A percentile compares a stretch with the other conserved stretches of the same genome.
Conservation (phyloP, 1,284 basidiomycete genomes). For the Stygiomarasmius scandens region DNA sequence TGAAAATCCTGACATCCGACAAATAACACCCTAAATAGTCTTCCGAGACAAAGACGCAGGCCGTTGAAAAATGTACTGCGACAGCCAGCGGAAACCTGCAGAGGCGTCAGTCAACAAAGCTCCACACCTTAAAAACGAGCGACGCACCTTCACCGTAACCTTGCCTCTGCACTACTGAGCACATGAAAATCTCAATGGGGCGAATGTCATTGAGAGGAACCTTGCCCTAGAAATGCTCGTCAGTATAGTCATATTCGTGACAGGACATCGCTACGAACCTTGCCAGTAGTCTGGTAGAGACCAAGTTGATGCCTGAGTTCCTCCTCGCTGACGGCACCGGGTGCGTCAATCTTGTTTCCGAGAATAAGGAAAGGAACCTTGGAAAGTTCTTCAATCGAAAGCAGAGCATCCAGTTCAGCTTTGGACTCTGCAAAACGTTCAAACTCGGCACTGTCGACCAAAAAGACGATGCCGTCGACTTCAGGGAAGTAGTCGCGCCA, state of each 20-base stretch:
- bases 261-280: constrained; percentile 58
- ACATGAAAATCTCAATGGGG: constrained; percentile 99
- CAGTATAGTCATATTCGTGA: neutral
- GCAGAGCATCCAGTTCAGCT: constrained; percentile 94
- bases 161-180: constrained; percentile 98
- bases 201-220: constrained; percentile 96
- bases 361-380: constrained; percentile 99
- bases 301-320: constrained; percentile 95
- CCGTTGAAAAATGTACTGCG: constrained; percentile 75
- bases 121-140: constrained; percentile 12
- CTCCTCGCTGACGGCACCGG: constrained; percentile 96
- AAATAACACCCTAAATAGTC: too few species aligned
- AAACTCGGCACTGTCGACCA: constrained; percentile 96
- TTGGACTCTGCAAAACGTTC: constrained; percentile 97
- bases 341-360: constrained; percentile 99
- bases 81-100: constrained; percentile 94
- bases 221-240: constrained; percentile 72
- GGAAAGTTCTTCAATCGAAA: constrained; percentile 91
- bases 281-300: constrained; percentile 98
- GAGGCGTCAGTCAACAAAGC: neutral
- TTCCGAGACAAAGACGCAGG: too few species aligned
- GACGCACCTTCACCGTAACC: constrained; percentile 92
- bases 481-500: constrained; percentile 99
- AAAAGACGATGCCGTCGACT: constrained; percentile 98
- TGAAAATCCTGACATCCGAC: neutral